phyloP scores from a whole-genome alignment of 148 eudicot species.

The Rhododendron mucronatum region DNA sequence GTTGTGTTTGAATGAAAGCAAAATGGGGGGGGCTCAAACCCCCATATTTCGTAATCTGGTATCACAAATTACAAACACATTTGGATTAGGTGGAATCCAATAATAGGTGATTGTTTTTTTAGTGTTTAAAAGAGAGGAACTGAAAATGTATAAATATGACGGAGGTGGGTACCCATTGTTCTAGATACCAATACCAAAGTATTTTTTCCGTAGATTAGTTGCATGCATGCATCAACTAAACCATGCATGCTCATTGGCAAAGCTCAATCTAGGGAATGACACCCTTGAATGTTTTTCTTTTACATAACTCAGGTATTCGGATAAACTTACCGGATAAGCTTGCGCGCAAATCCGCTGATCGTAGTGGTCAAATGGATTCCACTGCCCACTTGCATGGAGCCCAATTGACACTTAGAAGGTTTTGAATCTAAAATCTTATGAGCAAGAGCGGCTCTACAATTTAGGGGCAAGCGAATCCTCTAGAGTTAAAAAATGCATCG shows the following conservation, averaged over 20 bases:
- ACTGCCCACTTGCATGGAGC: too few relatives aligned
- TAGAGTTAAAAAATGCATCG: too few relatives aligned
- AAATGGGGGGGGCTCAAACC: slow-evolving; percentile 1
- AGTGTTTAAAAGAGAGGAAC: neutral
- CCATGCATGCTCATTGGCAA: neutral
- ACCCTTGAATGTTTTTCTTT: neutral
- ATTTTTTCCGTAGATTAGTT: neutral
- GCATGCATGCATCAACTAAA: neutral
- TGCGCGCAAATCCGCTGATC: neutral
- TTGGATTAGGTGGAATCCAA: neutral
- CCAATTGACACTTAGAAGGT: neutral
- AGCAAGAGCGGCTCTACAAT: too few relatives aligned
- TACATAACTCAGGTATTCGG: too few relatives aligned
- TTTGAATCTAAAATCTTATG: too few relatives aligned
- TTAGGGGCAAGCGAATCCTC: too few relatives aligned
- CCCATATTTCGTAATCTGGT: slow-evolving; percentile 16
- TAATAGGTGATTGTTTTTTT: neutral
- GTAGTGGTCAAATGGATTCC: too few relatives aligned
- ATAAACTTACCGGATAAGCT: too few relatives aligned
- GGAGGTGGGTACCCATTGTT: neutral
- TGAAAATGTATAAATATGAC: neutral
- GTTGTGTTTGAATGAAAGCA: neutral
- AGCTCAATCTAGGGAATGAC: neutral
- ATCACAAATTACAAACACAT: neutral
- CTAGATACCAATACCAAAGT: neutral